Base-by-base conservation (phyloP, 2,329 filamentous ascomycete species). In the Tolypocladium cylindrosporum region DNA sequence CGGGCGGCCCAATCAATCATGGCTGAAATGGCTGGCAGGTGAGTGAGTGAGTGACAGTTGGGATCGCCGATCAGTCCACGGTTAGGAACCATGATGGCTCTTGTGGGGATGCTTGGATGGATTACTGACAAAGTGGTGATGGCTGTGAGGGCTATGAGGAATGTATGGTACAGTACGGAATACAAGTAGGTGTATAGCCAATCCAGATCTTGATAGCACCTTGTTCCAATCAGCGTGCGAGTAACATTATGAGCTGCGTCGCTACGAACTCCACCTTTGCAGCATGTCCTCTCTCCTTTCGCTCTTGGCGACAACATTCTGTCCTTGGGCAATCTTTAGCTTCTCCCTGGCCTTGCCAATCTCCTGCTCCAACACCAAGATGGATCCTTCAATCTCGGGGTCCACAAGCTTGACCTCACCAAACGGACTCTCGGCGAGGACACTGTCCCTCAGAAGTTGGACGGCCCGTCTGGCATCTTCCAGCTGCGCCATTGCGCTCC, bases 381-480 rank as follows among this genome's bases (percentile, higher is more conserved):
- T 77, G 1, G 77, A 78, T 2, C 68, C 72, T 57, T 82, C 77
- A 42, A 83, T 77, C 36, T 82, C 79, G 0, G 77, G 74, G 62
- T 85, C 82, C 7, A 77, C 69, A 7, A 85, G 73, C 48, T 71
- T 72, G 5, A 82, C 74, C n/a, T 73, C 67, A 0, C 72, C 72
- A 63, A 75, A 82, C 5, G 75, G 69, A 37, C 75, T 81, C 63
- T 85, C 81, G 0, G 79, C 78, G 1, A 84, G 68, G 1, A 84
- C 68, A 45, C 77, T 81, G 59, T 82, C 80, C 6, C 74, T 70
- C 19, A 84, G 66, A 10, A 80, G 64, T 61, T 79, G 76, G 1
- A 83, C 64, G 0, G 80, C 81, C 3, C 73, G 66, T 21, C 74
- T 72, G 0, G 75, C 73, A 59, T 85, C 81, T 0, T 74, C 67